phyloP scores from a whole-genome alignment of 2,329 filamentous ascomycete genomes.

The Huntiella moniliformis region DNA sequence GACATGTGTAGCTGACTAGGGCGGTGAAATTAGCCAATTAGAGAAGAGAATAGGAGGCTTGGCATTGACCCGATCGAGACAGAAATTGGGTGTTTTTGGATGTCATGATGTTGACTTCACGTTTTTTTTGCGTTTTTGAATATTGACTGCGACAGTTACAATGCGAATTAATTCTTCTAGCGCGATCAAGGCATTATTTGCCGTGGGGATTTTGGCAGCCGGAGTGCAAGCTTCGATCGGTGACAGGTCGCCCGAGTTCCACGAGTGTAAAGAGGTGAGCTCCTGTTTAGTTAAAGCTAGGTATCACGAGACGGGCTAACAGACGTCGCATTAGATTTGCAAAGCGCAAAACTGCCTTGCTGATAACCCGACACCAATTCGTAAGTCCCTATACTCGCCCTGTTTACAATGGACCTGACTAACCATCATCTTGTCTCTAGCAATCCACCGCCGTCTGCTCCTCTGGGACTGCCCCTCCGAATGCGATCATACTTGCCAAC shows the following conservation, averaged over 20 bases:
- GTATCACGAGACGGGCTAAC: not conserved
- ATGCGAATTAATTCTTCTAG: constrained; percentile 3
- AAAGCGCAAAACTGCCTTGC: constrained; percentile 57
- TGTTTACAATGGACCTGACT: not conserved
- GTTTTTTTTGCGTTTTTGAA: too few species aligned
- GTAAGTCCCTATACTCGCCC: constrained; percentile 30
- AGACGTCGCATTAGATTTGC: constrained; percentile 44
- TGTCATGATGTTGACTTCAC: too few species aligned
- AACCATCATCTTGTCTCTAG: constrained; percentile 26
- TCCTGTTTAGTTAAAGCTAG: not conserved
- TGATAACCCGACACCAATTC: constrained; percentile 40
- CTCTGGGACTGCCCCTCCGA: constrained; percentile 84
- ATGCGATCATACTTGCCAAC: constrained; percentile 97
- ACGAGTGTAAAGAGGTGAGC: constrained; percentile 54
- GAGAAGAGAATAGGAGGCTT: too few species aligned
- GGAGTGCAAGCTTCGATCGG: constrained; percentile 54
- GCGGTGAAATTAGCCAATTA: too few species aligned
- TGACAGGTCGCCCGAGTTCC: constrained; percentile 74
- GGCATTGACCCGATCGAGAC: too few species aligned
- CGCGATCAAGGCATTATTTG: not conserved
- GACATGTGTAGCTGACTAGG: too few species aligned
- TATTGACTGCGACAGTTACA: not conserved
- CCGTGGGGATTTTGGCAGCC: constrained; percentile 11
- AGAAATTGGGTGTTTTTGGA: too few species aligned
- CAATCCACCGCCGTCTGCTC: constrained; percentile 66